Evolutionary conservation across 1,284 basidiomycete species (phyloP).

Genomic region (Thecaphora thlaspeos): DNA sequence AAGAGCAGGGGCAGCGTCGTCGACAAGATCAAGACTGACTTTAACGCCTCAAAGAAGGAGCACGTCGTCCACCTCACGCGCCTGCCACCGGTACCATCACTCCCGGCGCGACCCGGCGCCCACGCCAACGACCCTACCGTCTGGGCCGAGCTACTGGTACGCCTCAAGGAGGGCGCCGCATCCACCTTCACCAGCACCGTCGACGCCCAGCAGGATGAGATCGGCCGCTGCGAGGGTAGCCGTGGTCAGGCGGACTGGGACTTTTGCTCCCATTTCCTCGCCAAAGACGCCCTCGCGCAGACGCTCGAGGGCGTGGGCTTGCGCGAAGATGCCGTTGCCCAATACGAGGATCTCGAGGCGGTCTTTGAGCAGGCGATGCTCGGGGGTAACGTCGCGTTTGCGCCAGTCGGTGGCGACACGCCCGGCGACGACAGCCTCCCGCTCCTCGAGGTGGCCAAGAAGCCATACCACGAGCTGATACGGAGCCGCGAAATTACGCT

Average conservation of each 20-base stretch:
- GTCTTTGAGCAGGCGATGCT: conserved; percentile 63
- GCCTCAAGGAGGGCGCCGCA: conserved; percentile 83
- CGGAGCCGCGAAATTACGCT: conserved; percentile 86
- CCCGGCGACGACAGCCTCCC: conserved; percentile 76
- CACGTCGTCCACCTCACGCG: conserved; percentile 32
- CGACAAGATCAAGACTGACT: conserved; percentile 89
- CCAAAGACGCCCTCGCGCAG: conserved; percentile 84
- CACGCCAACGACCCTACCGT: conserved; percentile 67
- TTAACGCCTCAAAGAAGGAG: conserved; percentile 83
- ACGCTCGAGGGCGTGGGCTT: conserved; percentile 89
- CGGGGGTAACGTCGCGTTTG: conserved; percentile 40
- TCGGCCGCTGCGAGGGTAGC: conserved; percentile 20
- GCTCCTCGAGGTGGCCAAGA: conserved; percentile 73
- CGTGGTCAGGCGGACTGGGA: conserved; percentile 35
- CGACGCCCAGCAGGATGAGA: conserved; percentile 41
- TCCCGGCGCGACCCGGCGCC: conserved; percentile 74
- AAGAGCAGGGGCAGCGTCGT: conserved; percentile 78
- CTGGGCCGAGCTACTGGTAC: conserved; percentile 85
- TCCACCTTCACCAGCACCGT: conserved; percentile 78
- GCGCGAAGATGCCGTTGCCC: conserved; percentile 80
- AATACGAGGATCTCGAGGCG: conserved; percentile 87
- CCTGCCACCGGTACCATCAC: conserved; percentile 34
- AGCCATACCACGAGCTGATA: conserved; percentile 84
- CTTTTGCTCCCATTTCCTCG: conserved; percentile 68
- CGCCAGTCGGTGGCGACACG: conserved; percentile 32